Percentiles rank a stretch among this genome's conserved stretches.
These are phyloP conservation scores for Pseudopyricularia cyperi DNA, from an alignment of 2,329 filamentous ascomycete species.

Conservation along the genomic window DNA sequence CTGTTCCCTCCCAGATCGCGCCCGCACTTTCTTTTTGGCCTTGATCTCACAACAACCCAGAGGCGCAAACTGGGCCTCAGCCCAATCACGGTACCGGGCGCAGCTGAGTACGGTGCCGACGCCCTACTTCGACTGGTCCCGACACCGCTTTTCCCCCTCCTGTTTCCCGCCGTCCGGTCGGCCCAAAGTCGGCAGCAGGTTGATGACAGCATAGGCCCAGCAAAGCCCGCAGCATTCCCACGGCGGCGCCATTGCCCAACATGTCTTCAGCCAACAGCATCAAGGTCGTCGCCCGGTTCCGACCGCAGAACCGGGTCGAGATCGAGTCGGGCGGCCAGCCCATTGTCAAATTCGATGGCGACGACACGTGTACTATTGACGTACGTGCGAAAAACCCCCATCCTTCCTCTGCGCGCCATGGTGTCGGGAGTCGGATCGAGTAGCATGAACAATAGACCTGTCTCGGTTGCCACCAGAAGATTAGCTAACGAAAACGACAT, in stretches of 20 bases:
- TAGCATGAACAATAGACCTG: background rate
- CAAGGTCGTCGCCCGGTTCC: slow-evolving; percentile 93
- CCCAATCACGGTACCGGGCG: background rate
- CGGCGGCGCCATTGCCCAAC: slow-evolving; percentile 21
- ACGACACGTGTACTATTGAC: slow-evolving; percentile 77
- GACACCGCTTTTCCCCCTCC: slow-evolving; percentile 1
- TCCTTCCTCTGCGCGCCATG: background rate
- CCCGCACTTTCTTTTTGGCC: too few relatives aligned
- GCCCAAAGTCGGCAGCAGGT: background rate
- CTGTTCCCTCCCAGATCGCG: too few relatives aligned
- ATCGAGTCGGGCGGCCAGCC: slow-evolving; percentile 80
- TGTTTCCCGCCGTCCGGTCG: slow-evolving; percentile 1
- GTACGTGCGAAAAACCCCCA: slow-evolving; percentile 40
- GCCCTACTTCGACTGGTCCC: background rate
- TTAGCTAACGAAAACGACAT: background rate
- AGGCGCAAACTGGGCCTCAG: too few relatives aligned
- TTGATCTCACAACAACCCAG: too few relatives aligned
- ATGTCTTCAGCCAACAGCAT: slow-evolving; percentile 52
- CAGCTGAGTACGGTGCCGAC: background rate
- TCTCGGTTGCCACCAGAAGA: background rate
- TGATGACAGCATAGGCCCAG: slow-evolving; percentile 12
- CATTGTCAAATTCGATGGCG: slow-evolving; percentile 77
- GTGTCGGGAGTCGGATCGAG: background rate
- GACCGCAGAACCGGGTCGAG: slow-evolving; percentile 93
- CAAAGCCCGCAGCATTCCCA: slow-evolving; percentile 11